Base-by-base conservation (phyloP, 225 moss, liverwort and hornwort species). In the Asterella californica region DNA sequence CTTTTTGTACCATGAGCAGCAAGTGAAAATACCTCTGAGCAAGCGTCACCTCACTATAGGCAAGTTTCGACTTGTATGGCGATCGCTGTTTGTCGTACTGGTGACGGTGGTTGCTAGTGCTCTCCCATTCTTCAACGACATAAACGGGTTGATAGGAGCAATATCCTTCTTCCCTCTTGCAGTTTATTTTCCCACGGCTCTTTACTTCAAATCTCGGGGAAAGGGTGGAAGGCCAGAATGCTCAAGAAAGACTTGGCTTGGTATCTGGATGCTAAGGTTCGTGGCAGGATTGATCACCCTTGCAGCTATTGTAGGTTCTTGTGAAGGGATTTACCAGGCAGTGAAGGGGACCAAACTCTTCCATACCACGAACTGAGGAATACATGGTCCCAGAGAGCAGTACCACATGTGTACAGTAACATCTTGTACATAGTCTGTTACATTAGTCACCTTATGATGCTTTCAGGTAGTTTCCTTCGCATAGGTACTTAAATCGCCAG, bases 91-190 rank as follows among this genome's bases (percentile, higher is more conserved):
- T 29, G 82, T 82, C n/a, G 10, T 77, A 19, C 10, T 57, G 17
- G n/a, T 70, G 15, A 82, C 82, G 22, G 0, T 77, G 2, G 46
- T 82, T 46, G 75, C 82, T 10, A 82, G 75, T 33, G 68, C 76
- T 50, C 22, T 82, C 29, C 82, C 82, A 9, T 82, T 82, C 65
- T 82, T 82, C 76, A 82, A 82, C 76, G 82, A 82, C 24, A 48
- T 82, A 21, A 75, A 75, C 24, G 82, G 82, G 9, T 27, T 82
- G 9, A 75, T 82, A 0, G 82, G 82, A 6, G 82, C 82, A 24
- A 67, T 82, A 2, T 63, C 64, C 19, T 82, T 82, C 42, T 82
- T 75, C 33, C 82, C 82, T 29, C 32, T 82, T 8, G 70, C 82
- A 4, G 82, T 82, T 4, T 82, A 67, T 53, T 82, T 82, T 22